Base-by-base conservation (phyloP, 305 asterid genomes). In the Fraxinus nigra region DNA sequence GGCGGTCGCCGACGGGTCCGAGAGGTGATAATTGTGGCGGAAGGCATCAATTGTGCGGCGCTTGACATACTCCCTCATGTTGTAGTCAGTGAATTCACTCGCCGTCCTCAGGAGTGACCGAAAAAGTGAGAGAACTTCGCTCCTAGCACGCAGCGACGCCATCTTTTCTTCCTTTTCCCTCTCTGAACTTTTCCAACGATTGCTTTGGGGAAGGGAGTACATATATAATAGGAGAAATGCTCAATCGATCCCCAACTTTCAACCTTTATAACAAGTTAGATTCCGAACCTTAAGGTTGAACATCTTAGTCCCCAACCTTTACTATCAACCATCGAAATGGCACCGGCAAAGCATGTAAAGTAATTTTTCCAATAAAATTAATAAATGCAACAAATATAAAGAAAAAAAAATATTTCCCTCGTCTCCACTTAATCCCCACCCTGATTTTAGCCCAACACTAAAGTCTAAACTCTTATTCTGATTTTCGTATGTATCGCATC, bases 21-120 rank as follows among this genome's bases (percentile, higher is more conserved):
- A 84, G 2, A 92, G 83, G 61, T 72, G 40, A 82, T 87, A 88
- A 80, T 92, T 90, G 35, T 86, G 88, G 79, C 93, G 94, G 83
- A 94, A 94, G 84, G 93, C 89, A 54, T 93, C 97, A 79, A 88
- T 18, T 24, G 96, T 79, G 82, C 97, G 94, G 83, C 98, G 92
- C 85, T 89, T 94, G 4, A 90, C 83, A 83, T 94, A 94, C 85
- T 94, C 97, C 81, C 94, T 82, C 7, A 93, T 75, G 83, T 94
- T 94, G 90, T 93, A 93, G 90, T 94, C 98, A 5, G 91, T 46
- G 78, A 91, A 92, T 5, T 73, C 82, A 76, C 92, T 93, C 46
- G 95, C 93, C 80, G 94, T 90, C 85, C 92, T 89, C 22, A 94
- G 85, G 11, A 94, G 80, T 7, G 97, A 90, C 51, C 97, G 92